Conservation (phyloP, 208 protist genomes). For the Leishmania tarentolae region DNA sequence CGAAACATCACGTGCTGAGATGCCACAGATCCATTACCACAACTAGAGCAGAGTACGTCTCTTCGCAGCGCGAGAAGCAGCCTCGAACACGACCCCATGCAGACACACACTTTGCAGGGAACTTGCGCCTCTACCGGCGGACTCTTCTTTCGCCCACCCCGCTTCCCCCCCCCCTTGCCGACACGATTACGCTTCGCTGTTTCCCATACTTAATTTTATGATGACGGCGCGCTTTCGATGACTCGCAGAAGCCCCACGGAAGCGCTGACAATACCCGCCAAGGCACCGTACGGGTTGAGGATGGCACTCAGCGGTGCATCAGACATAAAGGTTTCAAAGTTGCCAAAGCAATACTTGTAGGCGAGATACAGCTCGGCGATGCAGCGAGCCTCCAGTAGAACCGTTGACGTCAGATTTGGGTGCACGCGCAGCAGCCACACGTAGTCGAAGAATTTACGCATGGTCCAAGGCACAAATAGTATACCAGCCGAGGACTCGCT, state of each 20-base stretch:
- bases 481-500: conserved; percentile 33
- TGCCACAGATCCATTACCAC: not conserved
- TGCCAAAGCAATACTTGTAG: conserved; percentile 82
- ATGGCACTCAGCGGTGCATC: conserved; percentile 66
- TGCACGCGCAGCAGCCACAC: conserved; percentile 78
- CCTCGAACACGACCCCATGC: not conserved
- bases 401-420: conserved; percentile 66
- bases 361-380: conserved; percentile 76
- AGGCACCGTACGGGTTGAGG: conserved; percentile 54
- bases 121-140: not conserved
- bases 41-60: not conserved
- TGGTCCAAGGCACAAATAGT: conserved; percentile 72
- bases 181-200: not conserved
- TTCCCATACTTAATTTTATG: conserved; percentile 1
- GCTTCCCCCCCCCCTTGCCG: not conserved
- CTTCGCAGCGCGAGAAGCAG: not conserved
- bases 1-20: no score
- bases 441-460: conserved; percentile 82
- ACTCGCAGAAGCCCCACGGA: conserved; percentile 71
- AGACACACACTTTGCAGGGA: not conserved
- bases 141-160: not conserved
- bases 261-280: conserved; percentile 73
- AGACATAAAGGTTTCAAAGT: conserved; percentile 53
- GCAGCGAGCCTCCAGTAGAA: conserved; percentile 82
- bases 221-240: conserved; percentile 69